These are phyloP conservation scores for Hemileia vastatrix DNA, from an alignment of 1,284 basidiomycete species.

Conservation along the genomic window DNA sequence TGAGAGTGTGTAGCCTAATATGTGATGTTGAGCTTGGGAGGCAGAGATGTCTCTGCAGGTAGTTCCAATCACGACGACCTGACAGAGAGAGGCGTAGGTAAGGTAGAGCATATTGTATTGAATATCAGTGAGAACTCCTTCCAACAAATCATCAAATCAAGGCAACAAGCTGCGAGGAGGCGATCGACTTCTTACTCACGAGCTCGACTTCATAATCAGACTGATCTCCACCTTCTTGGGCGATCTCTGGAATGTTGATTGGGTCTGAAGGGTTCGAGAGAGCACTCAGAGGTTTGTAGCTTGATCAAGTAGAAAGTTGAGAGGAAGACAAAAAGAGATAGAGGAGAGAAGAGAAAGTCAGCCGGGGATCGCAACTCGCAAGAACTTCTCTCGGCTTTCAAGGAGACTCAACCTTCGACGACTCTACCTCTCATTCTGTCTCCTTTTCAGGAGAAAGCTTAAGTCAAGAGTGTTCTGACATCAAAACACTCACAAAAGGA, in stretches of 20 bases:
- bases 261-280: conserved; percentile 26
- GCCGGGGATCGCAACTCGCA: neutral
- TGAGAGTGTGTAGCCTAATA: too few species aligned
- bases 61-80: too few species aligned
- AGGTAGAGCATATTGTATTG: too few species aligned
- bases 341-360: too few species aligned
- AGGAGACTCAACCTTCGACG: too few species aligned
- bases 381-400: too few species aligned
- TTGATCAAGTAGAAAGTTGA: neutral
- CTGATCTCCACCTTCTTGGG: conserved; percentile 19
- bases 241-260: conserved; percentile 29
- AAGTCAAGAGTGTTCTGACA: neutral
- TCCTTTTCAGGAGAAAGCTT: neutral
- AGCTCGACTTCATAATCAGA: conserved; percentile 37
- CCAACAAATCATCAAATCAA: neutral
- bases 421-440: too few species aligned
- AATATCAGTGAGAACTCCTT: too few species aligned
- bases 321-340: neutral
- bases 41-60: too few species aligned
- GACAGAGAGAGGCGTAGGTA: too few species aligned
- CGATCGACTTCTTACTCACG: conserved; percentile 4
- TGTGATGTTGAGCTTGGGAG: too few species aligned
- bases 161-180: neutral
- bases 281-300: conserved; percentile 28
- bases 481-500: conserved; percentile 25